Evolutionary conservation across 768 basidiomycete species (phyloP).

Genomic region (Phaeotremella fagi): DNA sequence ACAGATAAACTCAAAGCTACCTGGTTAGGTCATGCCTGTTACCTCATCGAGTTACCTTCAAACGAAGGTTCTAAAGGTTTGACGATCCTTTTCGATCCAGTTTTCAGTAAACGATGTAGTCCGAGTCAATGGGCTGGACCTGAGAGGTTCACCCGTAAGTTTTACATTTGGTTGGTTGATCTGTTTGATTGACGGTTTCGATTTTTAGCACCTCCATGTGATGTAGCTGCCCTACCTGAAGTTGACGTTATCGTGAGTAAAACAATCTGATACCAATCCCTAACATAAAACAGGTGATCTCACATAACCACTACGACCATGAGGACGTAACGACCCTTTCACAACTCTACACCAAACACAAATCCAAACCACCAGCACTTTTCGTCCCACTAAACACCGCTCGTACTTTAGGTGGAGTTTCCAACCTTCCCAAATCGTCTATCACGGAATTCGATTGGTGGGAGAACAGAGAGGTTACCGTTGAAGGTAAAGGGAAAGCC

Average conservation of each 20-base stretch:
- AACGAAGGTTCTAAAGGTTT: conserved; percentile 33
- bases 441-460: conserved; percentile 65
- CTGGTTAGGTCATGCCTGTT: conserved; percentile 48
- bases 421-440: conserved; percentile 39
- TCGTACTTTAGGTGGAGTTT: conserved; percentile 51
- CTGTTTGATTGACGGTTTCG: not conserved
- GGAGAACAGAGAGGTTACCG: conserved; percentile 50
- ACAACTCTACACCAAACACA: conserved; percentile 44
- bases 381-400: conserved; percentile 60
- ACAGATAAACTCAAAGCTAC: conserved; percentile 35
- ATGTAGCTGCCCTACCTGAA: conserved; percentile 58
- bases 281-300: conserved; percentile 50
- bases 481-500: conserved; percentile 35
- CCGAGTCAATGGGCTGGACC: conserved; percentile 33
- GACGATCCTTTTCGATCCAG: conserved; percentile 48
- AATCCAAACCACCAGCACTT: conserved; percentile 56
- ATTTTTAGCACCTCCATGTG: conserved; percentile 51
- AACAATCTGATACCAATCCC: not conserved
- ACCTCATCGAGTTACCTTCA: conserved; percentile 48
- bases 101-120: conserved; percentile 44
- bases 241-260: conserved; percentile 57
- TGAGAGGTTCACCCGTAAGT: conserved; percentile 23
- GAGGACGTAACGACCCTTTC: conserved; percentile 28
- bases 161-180: not conserved
- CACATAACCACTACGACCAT: conserved; percentile 52